These are phyloP conservation scores for Moniliophthora roreri DNA, from an alignment of 1,284 basidiomycete species.

Conservation along the genomic window DNA sequence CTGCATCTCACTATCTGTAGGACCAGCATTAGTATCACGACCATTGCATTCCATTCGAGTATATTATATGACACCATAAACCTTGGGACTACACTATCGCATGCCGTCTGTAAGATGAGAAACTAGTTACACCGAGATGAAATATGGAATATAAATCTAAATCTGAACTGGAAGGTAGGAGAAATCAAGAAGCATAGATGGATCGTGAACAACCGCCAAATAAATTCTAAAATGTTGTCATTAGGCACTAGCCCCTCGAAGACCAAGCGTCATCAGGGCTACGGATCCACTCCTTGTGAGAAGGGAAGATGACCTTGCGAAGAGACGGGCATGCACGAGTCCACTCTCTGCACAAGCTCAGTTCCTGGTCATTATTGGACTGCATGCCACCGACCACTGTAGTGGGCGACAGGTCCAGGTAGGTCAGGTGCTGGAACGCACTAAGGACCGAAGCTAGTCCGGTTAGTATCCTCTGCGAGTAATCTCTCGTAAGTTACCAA, in stretches of 20 bases:
- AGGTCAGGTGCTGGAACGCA: constrained; percentile 34
- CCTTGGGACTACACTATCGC: neutral
- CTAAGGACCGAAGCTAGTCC: constrained; percentile 41
- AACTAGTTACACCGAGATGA: neutral
- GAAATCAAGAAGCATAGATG: neutral
- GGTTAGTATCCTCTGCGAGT: constrained; percentile 37
- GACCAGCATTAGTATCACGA: constrained; percentile 10
- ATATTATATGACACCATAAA: neutral
- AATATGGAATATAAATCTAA: no score
- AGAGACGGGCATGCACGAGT: constrained; percentile 51
- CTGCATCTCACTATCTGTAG: constrained; percentile 13
- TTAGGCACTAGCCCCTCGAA: neutral
- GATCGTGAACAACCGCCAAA: neutral
- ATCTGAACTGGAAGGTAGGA: no score
- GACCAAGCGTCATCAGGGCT: constrained; percentile 27
- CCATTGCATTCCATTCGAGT: constrained; percentile 6
- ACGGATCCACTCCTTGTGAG: constrained; percentile 44
- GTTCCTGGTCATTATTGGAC: constrained; percentile 49
- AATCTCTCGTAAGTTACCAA: neutral
- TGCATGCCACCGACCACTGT: constrained; percentile 37
- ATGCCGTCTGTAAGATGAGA: neutral
- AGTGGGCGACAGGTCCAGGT: constrained; percentile 59
- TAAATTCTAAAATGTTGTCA: neutral
- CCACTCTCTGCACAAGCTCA: constrained; percentile 54
- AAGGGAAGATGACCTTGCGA: constrained; percentile 55